phyloP scores from a whole-genome alignment of 2,329 filamentous ascomycete genomes.

The Gaeumannomyces sp. region DNA sequence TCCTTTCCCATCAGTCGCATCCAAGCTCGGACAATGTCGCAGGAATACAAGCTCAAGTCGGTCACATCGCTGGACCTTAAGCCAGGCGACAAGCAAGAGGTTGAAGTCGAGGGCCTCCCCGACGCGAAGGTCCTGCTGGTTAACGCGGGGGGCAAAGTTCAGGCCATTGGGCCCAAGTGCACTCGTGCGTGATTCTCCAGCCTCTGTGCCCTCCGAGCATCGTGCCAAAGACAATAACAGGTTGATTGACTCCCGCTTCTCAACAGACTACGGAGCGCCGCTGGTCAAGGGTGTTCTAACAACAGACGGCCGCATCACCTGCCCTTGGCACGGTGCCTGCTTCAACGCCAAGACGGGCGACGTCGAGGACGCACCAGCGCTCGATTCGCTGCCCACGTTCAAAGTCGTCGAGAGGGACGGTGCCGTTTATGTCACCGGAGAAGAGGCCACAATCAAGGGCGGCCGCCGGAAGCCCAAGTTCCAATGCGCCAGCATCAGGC shows the following conservation, averaged over 20 bases:
- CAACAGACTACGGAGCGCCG: slow-evolving; percentile 76
- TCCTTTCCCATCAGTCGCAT: slow-evolving; percentile 36
- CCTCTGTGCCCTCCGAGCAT: neutral
- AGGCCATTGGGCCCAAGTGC: slow-evolving; percentile 79
- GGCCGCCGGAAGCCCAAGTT: slow-evolving; percentile 68
- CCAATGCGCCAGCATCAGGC: slow-evolving; percentile 44
- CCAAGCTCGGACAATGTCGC: slow-evolving; percentile 35
- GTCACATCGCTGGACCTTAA: slow-evolving; percentile 68
- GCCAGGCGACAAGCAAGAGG: slow-evolving; percentile 79
- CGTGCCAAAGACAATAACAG: neutral
- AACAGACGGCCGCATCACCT: slow-evolving; percentile 75
- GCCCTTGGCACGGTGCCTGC: slow-evolving; percentile 97
- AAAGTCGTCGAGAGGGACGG: slow-evolving; percentile 75
- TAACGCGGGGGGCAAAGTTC: slow-evolving; percentile 68
- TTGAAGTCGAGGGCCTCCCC: slow-evolving; percentile 83
- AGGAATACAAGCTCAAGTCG: slow-evolving; percentile 68
- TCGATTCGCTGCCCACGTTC: slow-evolving; percentile 81
- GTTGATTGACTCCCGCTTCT: slow-evolving; percentile 26
- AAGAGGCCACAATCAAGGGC: slow-evolving; percentile 70
- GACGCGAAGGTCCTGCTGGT: slow-evolving; percentile 80
- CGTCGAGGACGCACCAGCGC: slow-evolving; percentile 88
- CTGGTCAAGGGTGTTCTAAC: slow-evolving; percentile 80
- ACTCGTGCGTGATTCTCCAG: slow-evolving; percentile 29
- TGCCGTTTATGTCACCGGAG: slow-evolving; percentile 75
- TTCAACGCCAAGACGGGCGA: slow-evolving; percentile 87